Evolutionary conservation across 371 early-diverging fungal species (phyloP), one percentile per base, ranked within the genome.

Genomic region (Umbelopsis sp.): DNA sequence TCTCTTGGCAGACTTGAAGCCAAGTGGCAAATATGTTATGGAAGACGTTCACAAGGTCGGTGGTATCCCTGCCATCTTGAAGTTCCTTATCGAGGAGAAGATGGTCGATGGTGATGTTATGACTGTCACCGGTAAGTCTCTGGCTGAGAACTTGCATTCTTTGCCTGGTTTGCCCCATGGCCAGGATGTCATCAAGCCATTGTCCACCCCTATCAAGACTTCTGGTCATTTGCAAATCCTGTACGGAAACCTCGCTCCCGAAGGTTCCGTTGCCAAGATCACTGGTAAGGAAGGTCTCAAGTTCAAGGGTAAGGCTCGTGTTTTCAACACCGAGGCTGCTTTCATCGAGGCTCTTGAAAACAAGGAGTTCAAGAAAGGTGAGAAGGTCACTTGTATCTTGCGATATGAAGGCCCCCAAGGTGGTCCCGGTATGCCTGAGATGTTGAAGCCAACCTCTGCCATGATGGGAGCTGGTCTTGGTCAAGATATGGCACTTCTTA

Each of bases 391-490:
- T 7, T 87, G 92, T 44, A 82, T 96, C 22, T 92, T 96, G 76
- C 86, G 94, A 37, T 89, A 94, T 68, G 93, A 93, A 74, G 96
- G 96, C 2, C 96, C 96, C 46, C 90, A 91, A 77, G 96, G 96
- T 69, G 94, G 94, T 4, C 96, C 96, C 7, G 96, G 96, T 51
- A 96, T 96, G 96, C 91, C 91, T 44, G 96, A 96, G 76, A 94
- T 95, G 94, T 80, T 97, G 75, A 96, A 96, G 24, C 99, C 99
- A 18, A 94, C 97, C 18, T 88, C 91, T 74, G 97, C 96, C 24
- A 95, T 98, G 74, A 98, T 98, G 96, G 99, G 99, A 41, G 99
- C 99, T 25, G 99, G 99, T 10, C 88, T 98, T 51, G 97, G 99
- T 72, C 89, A 97, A 63, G 94, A 97, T 77, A 97, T 97, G 52